A percentile compares a stretch with the other conserved stretches of the same genome.
Conservation (phyloP, 2,329 filamentous ascomycete genomes). For the Colletotrichum sojae region DNA sequence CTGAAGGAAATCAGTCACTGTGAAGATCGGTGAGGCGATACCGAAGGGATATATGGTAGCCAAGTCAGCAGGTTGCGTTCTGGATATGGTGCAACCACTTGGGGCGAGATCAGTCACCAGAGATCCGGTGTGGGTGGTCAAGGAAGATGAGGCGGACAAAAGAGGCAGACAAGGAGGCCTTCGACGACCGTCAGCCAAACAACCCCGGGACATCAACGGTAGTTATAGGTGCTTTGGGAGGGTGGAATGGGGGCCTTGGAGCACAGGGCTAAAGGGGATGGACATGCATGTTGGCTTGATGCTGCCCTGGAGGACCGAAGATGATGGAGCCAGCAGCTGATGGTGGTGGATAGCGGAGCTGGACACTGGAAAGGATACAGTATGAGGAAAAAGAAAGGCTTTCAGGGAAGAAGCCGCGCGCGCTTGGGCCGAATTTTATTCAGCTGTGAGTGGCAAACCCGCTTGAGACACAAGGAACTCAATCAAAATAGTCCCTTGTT, state of each 20-base stretch:
- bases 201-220: slow-evolving; percentile 36
- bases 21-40: slow-evolving; percentile 59
- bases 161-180: slow-evolving; percentile 42
- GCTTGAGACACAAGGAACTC: slow-evolving; percentile 41
- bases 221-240: slow-evolving; percentile 39
- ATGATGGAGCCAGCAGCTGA: slow-evolving; percentile 29
- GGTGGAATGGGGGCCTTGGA: slow-evolving; percentile 15
- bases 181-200: slow-evolving; percentile 31
- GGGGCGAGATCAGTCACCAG: slow-evolving; percentile 30
- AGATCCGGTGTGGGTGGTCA: slow-evolving; percentile 45
- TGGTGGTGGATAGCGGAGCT: slow-evolving; percentile 28
- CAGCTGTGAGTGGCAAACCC: slow-evolving; percentile 37
- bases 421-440: slow-evolving; percentile 41
- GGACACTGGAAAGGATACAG: slow-evolving; percentile 19
- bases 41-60: slow-evolving; percentile 55
- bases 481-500: slow-evolving; percentile 42
- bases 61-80: slow-evolving; percentile 39
- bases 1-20: slow-evolving; percentile 57
- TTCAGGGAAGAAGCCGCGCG: slow-evolving; percentile 31
- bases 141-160: slow-evolving; percentile 46
- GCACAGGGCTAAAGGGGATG: slow-evolving; percentile 36
- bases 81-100: slow-evolving; percentile 43
- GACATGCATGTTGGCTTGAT: slow-evolving; percentile 40
- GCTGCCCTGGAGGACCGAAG: slow-evolving; percentile 29
- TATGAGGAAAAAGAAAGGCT: slow-evolving; percentile 41